Evolutionary conservation across 306 rosid species (phyloP).

Genomic region (Erythrophleum fordii): DNA sequence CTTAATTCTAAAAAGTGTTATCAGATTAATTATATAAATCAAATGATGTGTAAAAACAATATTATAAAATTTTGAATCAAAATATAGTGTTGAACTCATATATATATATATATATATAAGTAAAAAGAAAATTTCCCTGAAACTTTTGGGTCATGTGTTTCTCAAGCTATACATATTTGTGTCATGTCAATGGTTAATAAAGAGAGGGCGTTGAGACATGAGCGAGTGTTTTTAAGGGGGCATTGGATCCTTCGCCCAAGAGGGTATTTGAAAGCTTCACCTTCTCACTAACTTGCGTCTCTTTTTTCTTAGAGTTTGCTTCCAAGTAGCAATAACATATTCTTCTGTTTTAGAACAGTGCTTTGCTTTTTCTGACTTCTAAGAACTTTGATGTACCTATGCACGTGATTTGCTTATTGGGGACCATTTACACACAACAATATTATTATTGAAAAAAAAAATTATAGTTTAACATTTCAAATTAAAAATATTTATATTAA

Average conservation of each 20-base stretch:
- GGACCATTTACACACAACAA: slow-evolving; percentile 45
- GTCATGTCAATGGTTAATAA: neutral
- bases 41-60: no score
- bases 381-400: slow-evolving; percentile 57
- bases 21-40: no score
- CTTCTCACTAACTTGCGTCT: neutral
- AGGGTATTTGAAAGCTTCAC: slow-evolving; percentile 8
- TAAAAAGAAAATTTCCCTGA: neutral
- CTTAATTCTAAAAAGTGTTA: no score
- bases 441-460: no score
- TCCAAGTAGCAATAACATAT: slow-evolving; percentile 13
- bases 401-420: slow-evolving; percentile 63
- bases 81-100: no score
- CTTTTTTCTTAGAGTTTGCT: slow-evolving; percentile 17
- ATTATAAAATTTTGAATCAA: no score
- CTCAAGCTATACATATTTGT: slow-evolving; percentile 22
- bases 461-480: no score
- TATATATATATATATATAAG: no score
- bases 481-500: no score
- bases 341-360: slow-evolving; percentile 8
- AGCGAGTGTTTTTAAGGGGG: neutral
- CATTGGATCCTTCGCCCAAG: slow-evolving; percentile 60
- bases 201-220: neutral
- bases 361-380: slow-evolving; percentile 36
- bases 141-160: slow-evolving; percentile 29